Evolutionary conservation across 352 stramenopile genomes (phyloP), one percentile per base, ranked within the genome.

Genomic region (Pythium vanterpoolii): DNA sequence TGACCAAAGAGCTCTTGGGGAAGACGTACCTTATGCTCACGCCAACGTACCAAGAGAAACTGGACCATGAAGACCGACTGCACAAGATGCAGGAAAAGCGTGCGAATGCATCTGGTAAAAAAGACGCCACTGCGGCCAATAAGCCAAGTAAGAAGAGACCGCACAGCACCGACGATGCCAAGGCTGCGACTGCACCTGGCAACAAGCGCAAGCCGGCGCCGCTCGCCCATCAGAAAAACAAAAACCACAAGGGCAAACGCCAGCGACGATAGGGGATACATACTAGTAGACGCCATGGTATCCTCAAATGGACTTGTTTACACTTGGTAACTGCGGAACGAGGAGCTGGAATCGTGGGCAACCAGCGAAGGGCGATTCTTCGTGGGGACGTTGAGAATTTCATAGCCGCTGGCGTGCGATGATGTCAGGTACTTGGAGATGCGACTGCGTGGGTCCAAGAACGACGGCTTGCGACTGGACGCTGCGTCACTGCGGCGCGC

Each of bases 11-110:
- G 44, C 65, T 89, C 39, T 63, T 90, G 46, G 76, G 83, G 48
- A 80, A 86, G 52, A 51, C 85, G 33, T 92, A 92, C 39, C 23
- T 89, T 54, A 67, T 86, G 33, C 63, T 92, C 59, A 83, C 74
- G 13, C 79, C 82, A 36, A 81, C 75, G 48, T 64, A 82, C 13
- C 76, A 86, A 26, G 80, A 93, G 38, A 44, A 63, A 16, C 44
- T 71, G 51, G 57, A 60, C 16, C 64, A 83, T 28, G 70, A 72
- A 16, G 56, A 52, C 3, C 60, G 71, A 7, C 16, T 83, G 10
- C 60, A 64, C n/a, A 57, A 63, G 14, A 59, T 79, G 21, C 26
- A 62, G 27, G 64, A 60, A 5, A 82, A 84, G 55, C 73, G 76
- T 33, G 57, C 59, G 28, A 52, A 74, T 21, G 45, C 23, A 19